Evolutionary conservation across 257 asterid genomes (phyloP), one percentile per base, ranked within the genome.

Genomic region (Solanum clarkiae): DNA sequence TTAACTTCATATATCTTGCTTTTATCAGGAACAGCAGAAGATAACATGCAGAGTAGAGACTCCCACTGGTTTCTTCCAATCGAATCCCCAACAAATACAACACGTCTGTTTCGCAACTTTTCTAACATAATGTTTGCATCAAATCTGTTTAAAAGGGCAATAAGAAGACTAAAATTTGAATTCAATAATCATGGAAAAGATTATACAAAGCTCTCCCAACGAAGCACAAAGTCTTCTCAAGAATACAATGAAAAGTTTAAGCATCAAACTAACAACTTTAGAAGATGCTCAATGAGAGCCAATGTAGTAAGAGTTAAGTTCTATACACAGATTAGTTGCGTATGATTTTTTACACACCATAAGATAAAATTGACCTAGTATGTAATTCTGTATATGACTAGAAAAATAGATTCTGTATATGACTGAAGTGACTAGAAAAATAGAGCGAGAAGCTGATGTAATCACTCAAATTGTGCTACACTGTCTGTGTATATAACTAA

Each of bases 21-120:
- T 82, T 91, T 93, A 49, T 94, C 86, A 11, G 89, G 85, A 81
- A 93, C 80, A 16, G 81, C 96, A 20, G 98, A 94, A 82, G 98
- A 93, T 16, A 95, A 89, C 97, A 95, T 89, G 89, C 98, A 95
- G 8, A 95, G 95, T 83, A 95, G 94, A 75, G 98, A 95, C 81
- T 95, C 98, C 98, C 98, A 95, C 85, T 95, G 98, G 91, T 95
- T 95, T 89, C 98, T 91, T 84, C 98, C 98, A 7, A 95, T 91
- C 2, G 98, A 95, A 85, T 95, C 98, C 71, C 98, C 98, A 10
- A 93, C 93, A 84, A 95, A 95, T 26, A 88, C 97, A 54, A 95
- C 57, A 22, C 98, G 90, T 36, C 74, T 84, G 82, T 90, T 90
- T 66, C 94, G 88, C 71, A 95, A 88, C 79, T 91, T 95, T 82